Evolutionary conservation across 345 rosid genomes (phyloP).

Genomic region (Linum lewisii): DNA sequence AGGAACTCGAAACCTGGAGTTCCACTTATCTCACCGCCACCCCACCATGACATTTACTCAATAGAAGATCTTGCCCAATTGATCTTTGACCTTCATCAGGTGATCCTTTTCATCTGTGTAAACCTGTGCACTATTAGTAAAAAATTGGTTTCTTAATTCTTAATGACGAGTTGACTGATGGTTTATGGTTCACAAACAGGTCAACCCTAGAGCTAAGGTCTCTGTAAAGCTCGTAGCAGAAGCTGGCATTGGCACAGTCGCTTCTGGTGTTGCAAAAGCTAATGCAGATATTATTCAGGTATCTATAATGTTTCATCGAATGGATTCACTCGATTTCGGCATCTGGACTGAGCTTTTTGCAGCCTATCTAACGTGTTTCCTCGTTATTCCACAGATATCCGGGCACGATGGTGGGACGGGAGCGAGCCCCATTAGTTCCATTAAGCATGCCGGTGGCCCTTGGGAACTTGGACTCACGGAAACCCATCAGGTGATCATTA

Average conservation of each 20-base stretch:
- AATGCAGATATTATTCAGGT: conserved; percentile 98
- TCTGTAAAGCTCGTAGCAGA: conserved; percentile 97
- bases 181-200: conserved; percentile 33
- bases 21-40: conserved; percentile 98
- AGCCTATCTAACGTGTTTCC: background rate
- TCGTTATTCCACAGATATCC: conserved; percentile 55
- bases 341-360: background rate
- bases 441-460: conserved; percentile 99
- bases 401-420: conserved; percentile 99
- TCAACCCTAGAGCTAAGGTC: conserved; percentile 94
- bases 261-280: conserved; percentile 99
- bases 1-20: conserved; percentile 98
- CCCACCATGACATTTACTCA: conserved; percentile 94
- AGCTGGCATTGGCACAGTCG: conserved; percentile 99
- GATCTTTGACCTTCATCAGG: conserved; percentile 98
- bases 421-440: conserved; percentile 97
- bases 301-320: background rate
- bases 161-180: background rate
- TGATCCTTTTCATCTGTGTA: conserved; percentile 21
- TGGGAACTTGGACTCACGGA: conserved; percentile 98
- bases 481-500: conserved; percentile 64
- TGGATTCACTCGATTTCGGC: too few relatives aligned
- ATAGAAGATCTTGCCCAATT: conserved; percentile 97
- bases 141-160: conserved; percentile 2
- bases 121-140: conserved; percentile 7